Evolutionary conservation across 2,329 filamentous ascomycete genomes (phyloP).

Genomic region (Cladosporium halotolerans): DNA sequence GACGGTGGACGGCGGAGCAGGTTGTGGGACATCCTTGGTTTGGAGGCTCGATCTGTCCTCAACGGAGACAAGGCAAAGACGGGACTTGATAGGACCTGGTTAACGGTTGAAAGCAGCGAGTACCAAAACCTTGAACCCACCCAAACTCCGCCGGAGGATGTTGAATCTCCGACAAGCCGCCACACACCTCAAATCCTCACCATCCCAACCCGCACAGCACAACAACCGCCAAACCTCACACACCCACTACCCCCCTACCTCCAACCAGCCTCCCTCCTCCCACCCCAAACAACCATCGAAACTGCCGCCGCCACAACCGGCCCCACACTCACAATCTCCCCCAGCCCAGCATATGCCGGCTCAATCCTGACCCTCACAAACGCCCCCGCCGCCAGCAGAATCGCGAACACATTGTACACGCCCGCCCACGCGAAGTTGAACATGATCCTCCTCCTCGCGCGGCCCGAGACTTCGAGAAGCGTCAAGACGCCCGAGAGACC

Average conservation of each 20-base stretch:
- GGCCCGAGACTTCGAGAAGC: slow-evolving; percentile 49
- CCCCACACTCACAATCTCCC: slow-evolving; percentile 67
- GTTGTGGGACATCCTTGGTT: neutral
- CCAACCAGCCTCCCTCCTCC: too few relatives aligned
- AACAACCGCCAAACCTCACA: too few relatives aligned
- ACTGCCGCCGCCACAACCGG: slow-evolving; percentile 59
- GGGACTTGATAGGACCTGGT: too few relatives aligned
- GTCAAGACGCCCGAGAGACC: slow-evolving; percentile 51
- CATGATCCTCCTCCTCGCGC: slow-evolving; percentile 36
- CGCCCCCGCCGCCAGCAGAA: slow-evolving; percentile 60
- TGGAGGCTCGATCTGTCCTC: neutral
- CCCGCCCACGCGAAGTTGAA: slow-evolving; percentile 68
- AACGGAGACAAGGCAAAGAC: too few relatives aligned
- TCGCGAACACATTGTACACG: slow-evolving; percentile 63
- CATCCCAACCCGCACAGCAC: too few relatives aligned
- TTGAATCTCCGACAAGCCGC: too few relatives aligned
- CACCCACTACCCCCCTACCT: too few relatives aligned
- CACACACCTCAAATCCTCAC: too few relatives aligned
- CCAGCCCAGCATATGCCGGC: slow-evolving; percentile 60
- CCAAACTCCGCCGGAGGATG: too few relatives aligned
- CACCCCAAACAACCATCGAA: neutral
- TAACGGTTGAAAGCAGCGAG: too few relatives aligned
- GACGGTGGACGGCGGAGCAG: neutral
- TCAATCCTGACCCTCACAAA: slow-evolving; percentile 53
- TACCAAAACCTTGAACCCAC: too few relatives aligned